Evolutionary conservation across 768 basidiomycete genomes (phyloP), one percentile per base, ranked within the genome.

Genomic region (Dentipellis sp.): DNA sequence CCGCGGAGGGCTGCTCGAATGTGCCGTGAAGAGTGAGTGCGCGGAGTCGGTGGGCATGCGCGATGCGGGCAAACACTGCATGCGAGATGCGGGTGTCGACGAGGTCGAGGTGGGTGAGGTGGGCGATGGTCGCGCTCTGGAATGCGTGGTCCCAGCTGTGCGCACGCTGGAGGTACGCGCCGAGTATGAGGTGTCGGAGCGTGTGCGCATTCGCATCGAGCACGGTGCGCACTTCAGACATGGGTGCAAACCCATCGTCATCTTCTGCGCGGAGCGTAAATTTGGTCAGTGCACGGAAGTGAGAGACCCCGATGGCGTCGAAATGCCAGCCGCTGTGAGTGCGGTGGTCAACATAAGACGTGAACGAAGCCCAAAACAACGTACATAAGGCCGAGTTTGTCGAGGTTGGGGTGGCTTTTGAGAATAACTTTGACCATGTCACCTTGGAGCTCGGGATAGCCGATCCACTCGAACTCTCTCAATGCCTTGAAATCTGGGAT

Each of bases 401-500:
- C 75, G 17, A 86, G 69, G 54, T 75, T 73, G 4, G 79, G 72
- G 58, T 85, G 83, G 52, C 72, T 78, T 6, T 72, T 67, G 11
- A 83, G 69, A 4, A 86, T 72, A 9, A 74, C 75, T 61, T 82
- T 75, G 0, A 86, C 83, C 75, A 82, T 81, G 53, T 85, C 83
- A n/a, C 74, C 80, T 10, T 79, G 74, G 68, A 86, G 71, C 64
- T 86, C 84, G 1, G 84, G 84, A 62, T 86, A 86, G 5, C 84
- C 84, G n/a, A 86, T 85, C 84, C 84, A 86, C 67, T 86, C 84
- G 62, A 86, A 84, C 58, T 84, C 83, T 11, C 71, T 64, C 10
- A 86, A 69, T 8, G 77, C 75, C 56, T 71, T 82, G 68, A 86
- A 85, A 45, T 80, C 80, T 1, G 83, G 82, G 12, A 87, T 71